A percentile compares a stretch with the other conserved stretches of the same genome.
phyloP scores from a whole-genome alignment of 768 basidiomycete species.

The Sporobolomyces pararoseus region DNA sequence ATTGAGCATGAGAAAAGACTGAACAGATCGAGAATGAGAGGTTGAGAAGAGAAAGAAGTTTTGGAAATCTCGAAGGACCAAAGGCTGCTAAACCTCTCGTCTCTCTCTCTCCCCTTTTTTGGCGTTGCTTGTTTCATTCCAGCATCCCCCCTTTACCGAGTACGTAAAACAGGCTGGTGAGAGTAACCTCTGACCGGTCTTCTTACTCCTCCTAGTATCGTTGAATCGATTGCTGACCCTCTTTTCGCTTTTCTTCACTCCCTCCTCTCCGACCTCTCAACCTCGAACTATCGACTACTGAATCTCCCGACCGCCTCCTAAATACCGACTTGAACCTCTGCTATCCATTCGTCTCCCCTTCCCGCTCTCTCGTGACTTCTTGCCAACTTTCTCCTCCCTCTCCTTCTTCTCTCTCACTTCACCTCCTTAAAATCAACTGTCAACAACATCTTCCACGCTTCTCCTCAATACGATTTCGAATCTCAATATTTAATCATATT shows the following conservation, averaged over 20 bases:
- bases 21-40: too few relatives aligned
- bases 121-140: constrained; percentile 12
- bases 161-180: background rate
- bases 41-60: background rate
- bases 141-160: constrained; percentile 27
- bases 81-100: background rate
- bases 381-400: background rate
- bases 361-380: background rate
- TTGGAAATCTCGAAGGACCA: background rate
- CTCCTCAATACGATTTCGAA: background rate
- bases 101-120: constrained; percentile 5
- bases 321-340: too few relatives aligned
- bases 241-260: constrained; percentile 4
- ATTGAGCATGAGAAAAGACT: too few relatives aligned
- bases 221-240: constrained; percentile 2
- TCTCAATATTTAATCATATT: constrained; percentile 51
- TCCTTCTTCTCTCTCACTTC: background rate
- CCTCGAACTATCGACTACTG: background rate
- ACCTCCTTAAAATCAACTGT: too few relatives aligned
- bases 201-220: background rate
- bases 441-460: background rate
- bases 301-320: background rate
- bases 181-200: background rate
- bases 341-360: too few relatives aligned
- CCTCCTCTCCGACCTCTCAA: background rate